Base-by-base conservation (phyloP, 352 stramenopile species). In the Pythium plurisporium region DNA sequence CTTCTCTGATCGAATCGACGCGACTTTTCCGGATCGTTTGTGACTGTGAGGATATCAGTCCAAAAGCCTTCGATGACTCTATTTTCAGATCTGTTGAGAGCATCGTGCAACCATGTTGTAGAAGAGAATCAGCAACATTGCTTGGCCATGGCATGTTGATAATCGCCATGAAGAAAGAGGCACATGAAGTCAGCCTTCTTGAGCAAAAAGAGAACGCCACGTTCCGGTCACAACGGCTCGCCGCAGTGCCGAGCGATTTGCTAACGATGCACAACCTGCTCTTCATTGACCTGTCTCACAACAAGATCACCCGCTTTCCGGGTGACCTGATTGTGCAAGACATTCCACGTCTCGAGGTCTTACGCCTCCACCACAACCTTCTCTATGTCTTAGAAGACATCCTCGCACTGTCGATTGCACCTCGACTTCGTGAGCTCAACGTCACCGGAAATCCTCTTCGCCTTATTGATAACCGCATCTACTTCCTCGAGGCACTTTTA, bases 311-410 rank as follows among this genome's bases (percentile, higher is more conserved):
- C 8, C 72, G 78, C 4, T 77, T 92, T 42, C 82, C 82, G 0
- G 82, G 82, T 10, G 46, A 33, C 12, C 57, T 75, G 19, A 51
- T 90, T 17, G 70, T 69, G 1, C 47, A 31, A 8, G 68, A 77
- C 31, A 44, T 92, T 30, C 65, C 67, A 26, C 69, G 50, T 2
- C 64, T 90, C 23, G 70, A 88, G 42, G 60, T 82, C 23, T 41
- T 92, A n/a, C 31, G 68, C 23, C 53, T 90, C 11, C 67, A 69
- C 12, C 54, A 72, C 37, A 92, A 92, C 48, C 26, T 86, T 4
- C 60, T 92, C 7, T 76, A 76, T 34, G 64, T 82, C 2, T 59
- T 92, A 3, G 77, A 92, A 61, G 82, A 90, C 42, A 47, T 92
- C 4, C 34, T 90, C 5, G 74, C 67, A 3, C 64, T 92, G 25